Base-by-base conservation (phyloP, 345 rosid genomes). In the Erucastrum elatum region DNA sequence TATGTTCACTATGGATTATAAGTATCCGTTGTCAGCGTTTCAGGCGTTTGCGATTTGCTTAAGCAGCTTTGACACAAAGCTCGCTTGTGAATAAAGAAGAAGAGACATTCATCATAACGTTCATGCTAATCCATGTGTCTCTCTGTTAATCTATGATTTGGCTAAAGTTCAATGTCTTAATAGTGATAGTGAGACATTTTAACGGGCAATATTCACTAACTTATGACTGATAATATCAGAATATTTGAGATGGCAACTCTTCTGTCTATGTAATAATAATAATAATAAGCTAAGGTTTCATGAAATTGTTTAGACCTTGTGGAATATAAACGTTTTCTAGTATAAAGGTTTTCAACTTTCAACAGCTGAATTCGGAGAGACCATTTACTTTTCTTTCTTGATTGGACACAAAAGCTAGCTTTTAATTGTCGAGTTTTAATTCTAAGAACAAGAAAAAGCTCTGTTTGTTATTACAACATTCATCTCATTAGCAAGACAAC, bases 11-110 rank as follows among this genome's bases (percentile, higher is more conserved):
- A 94, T 94, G 98, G 98, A 94, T 82, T 92, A 94, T 68, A 87
- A 97, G 41, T 94, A 92, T 64, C 98, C 98, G 2, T 82, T 94
- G 13, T 94, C 98, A 2, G 98, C 98, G 27, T 94, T 92, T 83
- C 98, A 94, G 76, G 97, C 98, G 2, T 94, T 94, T 75, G 97
- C 98, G 0, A 90, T 94, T 62, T 94, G 98, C 85, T 84, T 94
- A 86, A 94, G 98, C 90, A 92, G 98, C 95, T 94, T 94, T 78
- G 98, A 94, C 85, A 94, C 97, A 25, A 94, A 94, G 85, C 76
- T 94, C 81, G 98, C 98, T 55, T 94, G 98, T 94, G 98, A 94
- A 92, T 94, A 89, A 64, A 31, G 35, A 25, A 53, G 77, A 46
- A 66, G 2, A 21, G 4, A 41, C 64, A 33, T 27, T 71, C 16